These are phyloP conservation scores for Hanseniaspora pseudoguilliermondii DNA, from an alignment of 805 yeast species.

Conservation along the genomic window DNA sequence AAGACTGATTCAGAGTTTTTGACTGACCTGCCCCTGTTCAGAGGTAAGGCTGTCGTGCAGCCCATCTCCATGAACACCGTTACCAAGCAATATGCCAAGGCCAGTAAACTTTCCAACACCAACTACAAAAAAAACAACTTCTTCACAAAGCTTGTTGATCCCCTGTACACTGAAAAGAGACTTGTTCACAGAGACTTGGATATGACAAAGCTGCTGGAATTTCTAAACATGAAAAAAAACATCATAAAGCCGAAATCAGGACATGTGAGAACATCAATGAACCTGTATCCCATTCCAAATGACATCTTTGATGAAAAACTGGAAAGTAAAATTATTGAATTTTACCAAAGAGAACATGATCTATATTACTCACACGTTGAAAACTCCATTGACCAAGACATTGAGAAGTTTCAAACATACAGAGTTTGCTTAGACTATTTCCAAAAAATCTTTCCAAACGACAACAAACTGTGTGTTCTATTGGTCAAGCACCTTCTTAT, in stretches of 20 bases:
- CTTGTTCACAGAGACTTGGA: slow-evolving; percentile 2
- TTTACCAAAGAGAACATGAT: not conserved
- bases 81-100: slow-evolving; percentile 10
- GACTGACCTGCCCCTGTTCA: slow-evolving; percentile 5
- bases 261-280: not conserved
- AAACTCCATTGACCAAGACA: not conserved
- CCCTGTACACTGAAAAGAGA: not conserved
- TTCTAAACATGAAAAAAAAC: not conserved
- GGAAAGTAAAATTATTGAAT: not conserved
- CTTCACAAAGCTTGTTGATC: slow-evolving; percentile 1
- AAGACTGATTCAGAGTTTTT: not conserved
- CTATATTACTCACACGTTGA: not conserved
- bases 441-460: not conserved
- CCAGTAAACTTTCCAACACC: slow-evolving; percentile 1
- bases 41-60: slow-evolving; percentile 10
- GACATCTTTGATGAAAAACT: not conserved
- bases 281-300: slow-evolving; percentile 2
- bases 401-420: slow-evolving; percentile 1
- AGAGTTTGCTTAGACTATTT: not conserved
- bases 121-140: slow-evolving; percentile 8
- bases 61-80: slow-evolving; percentile 8
- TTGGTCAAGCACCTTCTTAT: slow-evolving; percentile 3
- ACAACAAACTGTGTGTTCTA: not conserved
- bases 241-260: not conserved
- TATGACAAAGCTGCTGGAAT: not conserved